Base-by-base conservation (phyloP, 148 eudicot genomes). In the Vaccinium vitisidaea region DNA sequence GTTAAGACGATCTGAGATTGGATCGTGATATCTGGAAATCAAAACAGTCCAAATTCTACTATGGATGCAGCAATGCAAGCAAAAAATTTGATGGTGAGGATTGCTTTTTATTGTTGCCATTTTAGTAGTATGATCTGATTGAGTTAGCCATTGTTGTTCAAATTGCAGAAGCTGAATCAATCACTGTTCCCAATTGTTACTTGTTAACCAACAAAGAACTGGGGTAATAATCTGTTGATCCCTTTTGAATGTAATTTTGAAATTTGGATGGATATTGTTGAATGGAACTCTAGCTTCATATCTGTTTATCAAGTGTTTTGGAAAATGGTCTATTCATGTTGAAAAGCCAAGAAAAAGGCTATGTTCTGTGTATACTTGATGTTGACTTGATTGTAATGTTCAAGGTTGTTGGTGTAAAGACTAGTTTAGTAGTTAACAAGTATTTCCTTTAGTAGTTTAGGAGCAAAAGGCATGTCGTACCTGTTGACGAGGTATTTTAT, bases 201-300 rank as follows among this genome's bases (percentile, higher is more conserved):
- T 89, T 97, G 87, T 73, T 90, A 88, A 97, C 86, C 99, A 97
- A 86, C 99, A 97, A 89, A 90, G 99, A 89, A 97, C 99, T 43
- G 99, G 99, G 98, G 99, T 97, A 95, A 77, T 23, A 75, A 53
- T 71, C 21, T 12, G 19, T 9, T 49, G 49, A 23, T 30, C 13
- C 36, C 79, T 39, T 82, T 53, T 76, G 54, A 19, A 82, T 25
- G 21, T 81, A n/a, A 74, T 15, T 15, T 61, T 71, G 55, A n/a
- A n/a, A n/a, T n/a, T n/a, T n/a, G n/a, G n/a, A 71, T 78, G 59
- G 3, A 32, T 43, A 2, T 75, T 80, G 71, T 79, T 27, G 49
- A 71, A 54, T 3, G 32, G 75, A 1, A 74, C 18, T 55, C 25
- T 69, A 19, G 75, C 23, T n/a, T 43, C 19, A 55, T 46, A 11